Evolutionary conservation across 768 basidiomycete genomes (phyloP), one percentile per base, ranked within the genome.

Genomic region (Pulveroboletus sp.): DNA sequence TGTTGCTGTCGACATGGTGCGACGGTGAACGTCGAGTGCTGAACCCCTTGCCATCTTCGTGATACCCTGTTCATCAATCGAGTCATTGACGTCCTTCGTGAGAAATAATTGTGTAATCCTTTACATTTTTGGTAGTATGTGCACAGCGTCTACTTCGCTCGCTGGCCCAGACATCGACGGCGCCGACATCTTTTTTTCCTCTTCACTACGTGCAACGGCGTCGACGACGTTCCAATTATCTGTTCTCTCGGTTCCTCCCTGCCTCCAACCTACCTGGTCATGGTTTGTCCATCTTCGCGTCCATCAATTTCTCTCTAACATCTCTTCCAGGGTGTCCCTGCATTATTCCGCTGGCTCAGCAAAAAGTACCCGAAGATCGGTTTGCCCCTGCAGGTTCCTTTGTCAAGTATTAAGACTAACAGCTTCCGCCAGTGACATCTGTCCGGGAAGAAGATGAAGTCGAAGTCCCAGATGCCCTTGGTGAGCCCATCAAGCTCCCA

Each of bases 331-430:
- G 94, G 94, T 83, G 94, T 97, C 55, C 94, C 94, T 52, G 95
- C 95, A 41, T 80, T 97, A 55, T 98, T 98, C 73, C 85, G 95
- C 65, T 99, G 95, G 94, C 78, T 98, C 51, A 96, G 93, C 68
- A 94, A 88, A 76, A 97, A 97, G 71, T 99, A 99, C 68, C 93
- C 95, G 45, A 97, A 92, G 78, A 97, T 95, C 62, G 84, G 93
- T 89, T 51, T 47, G 85, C 75, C 24, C 11, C 14, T 3, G 37
- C 11, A 38, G 9, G 6, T 9, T 12, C 10, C 46, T 28, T 39
- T 28, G 1, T 8, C 31, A 31, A 18, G 8, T 3, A 1, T 35
- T 21, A 17, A 37, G 27, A 1, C 36, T 52, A 4, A 54, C 10
- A 7, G 18, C 51, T 32, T 7, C 36, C 8, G 17, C 49, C 35